Conservation (phyloP, 2,329 filamentous ascomycete species). For the Phialocephala sp. region DNA sequence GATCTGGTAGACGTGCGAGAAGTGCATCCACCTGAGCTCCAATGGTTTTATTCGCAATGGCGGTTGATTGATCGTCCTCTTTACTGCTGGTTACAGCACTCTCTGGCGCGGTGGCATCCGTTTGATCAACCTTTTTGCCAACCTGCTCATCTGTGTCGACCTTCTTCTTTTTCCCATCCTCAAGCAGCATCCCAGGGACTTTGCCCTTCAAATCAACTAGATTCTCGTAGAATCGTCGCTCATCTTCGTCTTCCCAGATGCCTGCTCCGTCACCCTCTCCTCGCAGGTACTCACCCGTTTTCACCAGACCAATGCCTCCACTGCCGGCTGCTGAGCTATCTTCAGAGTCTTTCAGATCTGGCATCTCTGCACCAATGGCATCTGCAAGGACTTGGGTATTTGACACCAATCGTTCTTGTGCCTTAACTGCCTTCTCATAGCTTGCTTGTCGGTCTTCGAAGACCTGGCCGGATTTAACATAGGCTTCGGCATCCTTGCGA, state of each 20-base stretch:
- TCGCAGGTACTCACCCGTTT: slow-evolving; percentile 89
- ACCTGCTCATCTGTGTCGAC: slow-evolving; percentile 79
- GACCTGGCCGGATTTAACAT: slow-evolving; percentile 97
- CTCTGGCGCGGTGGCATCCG: slow-evolving; percentile 51
- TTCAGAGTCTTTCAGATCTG: slow-evolving; percentile 85
- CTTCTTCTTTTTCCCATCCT: slow-evolving; percentile 96
- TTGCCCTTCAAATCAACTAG: slow-evolving; percentile 94
- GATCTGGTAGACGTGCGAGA: slow-evolving; percentile 83
- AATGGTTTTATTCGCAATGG: slow-evolving; percentile 96
- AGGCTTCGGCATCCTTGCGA: slow-evolving; percentile 94
- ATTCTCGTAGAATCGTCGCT: slow-evolving; percentile 97
- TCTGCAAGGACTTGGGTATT: slow-evolving; percentile 94
- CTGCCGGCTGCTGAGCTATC: slow-evolving; percentile 68
- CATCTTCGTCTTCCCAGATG: slow-evolving; percentile 99
- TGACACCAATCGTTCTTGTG: slow-evolving; percentile 85
- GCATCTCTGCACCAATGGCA: slow-evolving; percentile 88
- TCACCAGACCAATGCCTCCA: slow-evolving; percentile 88
- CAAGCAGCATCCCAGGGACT: slow-evolving; percentile 89
- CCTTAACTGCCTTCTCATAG: slow-evolving; percentile 91
- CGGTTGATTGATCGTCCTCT: slow-evolving; percentile 84
- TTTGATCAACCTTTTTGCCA: slow-evolving; percentile 73
- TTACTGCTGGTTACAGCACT: slow-evolving; percentile 53
- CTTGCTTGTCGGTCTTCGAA: slow-evolving; percentile 97
- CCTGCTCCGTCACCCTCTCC: slow-evolving; percentile 89
- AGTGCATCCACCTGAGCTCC: slow-evolving; percentile 95